Conservation (phyloP, 2,329 filamentous ascomycete species). For the Fusarium piperis region DNA sequence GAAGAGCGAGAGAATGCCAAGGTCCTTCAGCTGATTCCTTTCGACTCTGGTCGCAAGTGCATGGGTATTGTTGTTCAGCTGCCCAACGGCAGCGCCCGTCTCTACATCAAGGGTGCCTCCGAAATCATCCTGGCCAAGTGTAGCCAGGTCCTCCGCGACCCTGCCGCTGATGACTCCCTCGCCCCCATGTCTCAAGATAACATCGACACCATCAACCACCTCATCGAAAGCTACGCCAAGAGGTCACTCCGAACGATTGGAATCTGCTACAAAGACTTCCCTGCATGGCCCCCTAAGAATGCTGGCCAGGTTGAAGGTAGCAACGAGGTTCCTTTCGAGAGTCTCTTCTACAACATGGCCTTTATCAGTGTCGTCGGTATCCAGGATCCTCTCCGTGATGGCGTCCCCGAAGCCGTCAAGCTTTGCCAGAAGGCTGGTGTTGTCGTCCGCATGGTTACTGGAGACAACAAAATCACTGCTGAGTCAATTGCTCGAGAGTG, state of each 20-base stretch:
- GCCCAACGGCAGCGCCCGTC: slow-evolving; percentile 60
- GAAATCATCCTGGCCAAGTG: slow-evolving; percentile 71
- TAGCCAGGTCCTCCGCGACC: slow-evolving; percentile 60
- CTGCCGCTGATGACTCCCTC: slow-evolving; percentile 55
- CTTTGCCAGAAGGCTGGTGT: slow-evolving; percentile 81
- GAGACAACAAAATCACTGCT: slow-evolving; percentile 82
- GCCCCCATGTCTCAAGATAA: slow-evolving; percentile 62
- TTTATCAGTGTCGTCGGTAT: slow-evolving; percentile 80
- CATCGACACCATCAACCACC: slow-evolving; percentile 65
- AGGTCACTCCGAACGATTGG: slow-evolving; percentile 86
- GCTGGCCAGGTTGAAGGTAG: slow-evolving; percentile 64
- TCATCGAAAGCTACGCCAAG: slow-evolving; percentile 82
- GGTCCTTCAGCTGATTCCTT: slow-evolving; percentile 75
- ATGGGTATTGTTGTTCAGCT: slow-evolving; percentile 69
- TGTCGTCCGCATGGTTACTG: slow-evolving; percentile 85
- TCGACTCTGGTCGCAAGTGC: slow-evolving; percentile 80
- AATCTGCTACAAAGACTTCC: slow-evolving; percentile 84
- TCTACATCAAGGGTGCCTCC: slow-evolving; percentile 72
- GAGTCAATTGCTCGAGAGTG: slow-evolving; percentile 83
- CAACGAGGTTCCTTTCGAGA: slow-evolving; percentile 71
- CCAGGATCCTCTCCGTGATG: slow-evolving; percentile 80
- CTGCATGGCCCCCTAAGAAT: slow-evolving; percentile 80
- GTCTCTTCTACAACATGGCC: slow-evolving; percentile 73
- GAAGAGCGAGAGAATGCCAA: slow-evolving; percentile 70
- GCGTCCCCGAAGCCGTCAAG: slow-evolving; percentile 77